Evolutionary conservation across 495 filamentous ascomycete species (phyloP).

Genomic region (Neurospora pannonica): DNA sequence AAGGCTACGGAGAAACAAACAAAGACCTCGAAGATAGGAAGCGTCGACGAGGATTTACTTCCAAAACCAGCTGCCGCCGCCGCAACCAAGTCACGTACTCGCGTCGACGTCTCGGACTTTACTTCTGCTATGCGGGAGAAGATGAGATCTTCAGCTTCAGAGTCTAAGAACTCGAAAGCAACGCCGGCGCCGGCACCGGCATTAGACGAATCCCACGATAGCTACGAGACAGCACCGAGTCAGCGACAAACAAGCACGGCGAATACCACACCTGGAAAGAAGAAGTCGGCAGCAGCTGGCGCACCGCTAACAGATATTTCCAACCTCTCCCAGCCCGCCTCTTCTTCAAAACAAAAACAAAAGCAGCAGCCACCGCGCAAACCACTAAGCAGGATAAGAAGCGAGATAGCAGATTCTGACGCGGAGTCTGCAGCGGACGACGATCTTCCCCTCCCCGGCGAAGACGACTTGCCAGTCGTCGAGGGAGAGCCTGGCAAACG

Average conservation of each 20-base stretch:
- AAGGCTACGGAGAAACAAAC: constrained; percentile 3
- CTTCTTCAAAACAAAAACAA: constrained; percentile 6
- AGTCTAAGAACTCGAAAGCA: constrained; percentile 1
- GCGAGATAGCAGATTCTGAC: constrained; percentile 38
- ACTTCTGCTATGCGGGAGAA: constrained; percentile 1
- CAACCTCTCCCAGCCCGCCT: constrained; percentile 26
- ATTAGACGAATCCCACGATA: constrained; percentile 9
- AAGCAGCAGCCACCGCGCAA: constrained; percentile 3
- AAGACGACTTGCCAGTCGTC: background rate
- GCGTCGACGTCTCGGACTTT: constrained; percentile 14
- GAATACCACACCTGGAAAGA: background rate
- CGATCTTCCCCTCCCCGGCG: background rate
- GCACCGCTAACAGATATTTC: constrained; percentile 6
- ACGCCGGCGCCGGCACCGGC: background rate
- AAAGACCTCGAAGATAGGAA: background rate
- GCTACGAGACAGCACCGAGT: constrained; percentile 30
- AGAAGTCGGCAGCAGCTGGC: constrained; percentile 1
- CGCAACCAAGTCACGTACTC: constrained; percentile 7
- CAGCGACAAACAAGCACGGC: constrained; percentile 15
- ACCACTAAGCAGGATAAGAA: constrained; percentile 15
- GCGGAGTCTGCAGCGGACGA: constrained; percentile 7
- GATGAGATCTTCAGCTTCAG: background rate
- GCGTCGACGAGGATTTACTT: constrained; percentile 15
- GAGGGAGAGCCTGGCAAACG: background rate
- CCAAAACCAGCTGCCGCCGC: constrained; percentile 9